These are phyloP conservation scores for Tilletia indica DNA, from an alignment of 1,284 basidiomycete species.

Conservation along the genomic window DNA sequence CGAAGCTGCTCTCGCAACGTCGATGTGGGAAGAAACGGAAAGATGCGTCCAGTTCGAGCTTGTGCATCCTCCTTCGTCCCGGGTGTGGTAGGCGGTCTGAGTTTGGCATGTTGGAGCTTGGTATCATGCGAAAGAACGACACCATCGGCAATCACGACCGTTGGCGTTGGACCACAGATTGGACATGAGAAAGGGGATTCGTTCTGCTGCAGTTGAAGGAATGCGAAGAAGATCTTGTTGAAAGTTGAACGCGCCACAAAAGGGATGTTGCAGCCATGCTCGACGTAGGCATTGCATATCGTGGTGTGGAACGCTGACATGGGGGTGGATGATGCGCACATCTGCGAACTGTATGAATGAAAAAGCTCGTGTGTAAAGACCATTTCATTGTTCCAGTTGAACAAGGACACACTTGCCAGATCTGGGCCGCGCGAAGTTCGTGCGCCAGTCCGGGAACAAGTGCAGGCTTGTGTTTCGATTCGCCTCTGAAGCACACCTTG, in stretches of 20 bases:
- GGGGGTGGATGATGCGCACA: neutral
- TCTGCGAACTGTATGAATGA: neutral
- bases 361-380: constrained; percentile 2
- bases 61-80: neutral
- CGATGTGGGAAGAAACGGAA: neutral
- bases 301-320: neutral
- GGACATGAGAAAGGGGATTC: neutral
- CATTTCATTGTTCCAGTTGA: neutral
- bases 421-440: neutral
- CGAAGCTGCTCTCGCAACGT: neutral
- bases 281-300: neutral
- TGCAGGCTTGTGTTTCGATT: neutral
- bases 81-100: neutral
- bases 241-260: constrained; percentile 2
- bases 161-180: neutral
- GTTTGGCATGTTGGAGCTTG: neutral
- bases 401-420: neutral
- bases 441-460: neutral
- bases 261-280: neutral
- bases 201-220: neutral
- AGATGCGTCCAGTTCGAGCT: neutral
- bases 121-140: neutral
- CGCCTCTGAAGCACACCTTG: neutral
- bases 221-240: constrained; percentile 2
- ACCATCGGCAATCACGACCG: constrained; percentile 1